These are phyloP conservation scores for Rhynchospora breviuscula DNA, from an alignment of 176 grass and related monocot genomes.

Conservation along the genomic window DNA sequence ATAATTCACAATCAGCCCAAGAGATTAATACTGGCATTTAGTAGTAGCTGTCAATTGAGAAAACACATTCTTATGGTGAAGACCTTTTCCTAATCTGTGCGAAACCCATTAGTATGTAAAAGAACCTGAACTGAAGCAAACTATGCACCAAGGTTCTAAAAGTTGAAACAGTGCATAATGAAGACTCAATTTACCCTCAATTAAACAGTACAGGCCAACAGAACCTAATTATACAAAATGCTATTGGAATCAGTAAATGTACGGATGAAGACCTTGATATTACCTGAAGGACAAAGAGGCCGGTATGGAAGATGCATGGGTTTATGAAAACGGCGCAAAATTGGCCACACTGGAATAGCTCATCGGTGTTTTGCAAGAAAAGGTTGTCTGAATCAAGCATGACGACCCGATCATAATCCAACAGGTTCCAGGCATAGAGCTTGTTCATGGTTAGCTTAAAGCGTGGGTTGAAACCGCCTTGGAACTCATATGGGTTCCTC, in stretches of 20 bases:
- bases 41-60: neutral
- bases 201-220: neutral
- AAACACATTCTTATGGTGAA: neutral
- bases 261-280: neutral
- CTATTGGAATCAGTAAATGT: neutral
- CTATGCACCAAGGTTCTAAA: neutral
- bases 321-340: constrained; percentile 99
- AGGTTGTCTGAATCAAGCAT: constrained; percentile 98
- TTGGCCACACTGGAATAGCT: constrained; percentile 94
- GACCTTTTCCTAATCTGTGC: neutral
- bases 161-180: neutral
- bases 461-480: constrained; percentile 69
- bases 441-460: constrained; percentile 96
- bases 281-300: constrained; percentile 97
- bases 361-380: constrained; percentile 83
- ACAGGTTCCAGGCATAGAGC: constrained; percentile 87
- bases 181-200: neutral
- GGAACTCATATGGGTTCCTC: constrained; percentile 85
- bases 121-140: neutral
- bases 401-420: constrained; percentile 80
- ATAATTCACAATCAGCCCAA: neutral
- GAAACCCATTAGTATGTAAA: neutral
- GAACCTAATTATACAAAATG: neutral
- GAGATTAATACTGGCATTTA: neutral
- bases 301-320: constrained; percentile 95